Conservation (phyloP, 352 stramenopile genomes). For the Hyaloperonospora brassicae region DNA sequence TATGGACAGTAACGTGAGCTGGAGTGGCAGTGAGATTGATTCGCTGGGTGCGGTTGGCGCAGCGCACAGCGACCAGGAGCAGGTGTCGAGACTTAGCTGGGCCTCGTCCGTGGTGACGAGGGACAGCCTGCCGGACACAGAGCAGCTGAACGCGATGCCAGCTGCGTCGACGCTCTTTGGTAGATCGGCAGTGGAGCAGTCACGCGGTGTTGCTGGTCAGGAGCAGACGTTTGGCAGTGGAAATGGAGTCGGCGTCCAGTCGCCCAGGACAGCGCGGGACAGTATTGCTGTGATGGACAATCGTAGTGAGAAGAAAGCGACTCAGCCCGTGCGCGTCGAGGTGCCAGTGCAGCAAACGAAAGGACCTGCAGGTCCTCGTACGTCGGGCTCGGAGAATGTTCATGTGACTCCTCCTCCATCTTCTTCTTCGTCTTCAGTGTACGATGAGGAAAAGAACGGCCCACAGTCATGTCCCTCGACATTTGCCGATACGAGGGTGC, state of each 20-base stretch:
- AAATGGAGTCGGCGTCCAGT: constrained; percentile 17
- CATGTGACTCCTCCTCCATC: constrained; percentile 8
- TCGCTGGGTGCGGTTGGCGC: constrained; percentile 12
- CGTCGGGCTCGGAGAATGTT: constrained; percentile 31
- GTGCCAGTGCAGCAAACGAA: constrained; percentile 38
- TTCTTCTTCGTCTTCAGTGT: constrained; percentile 11
- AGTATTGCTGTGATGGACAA: constrained; percentile 23
- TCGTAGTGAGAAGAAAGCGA: constrained; percentile 37
- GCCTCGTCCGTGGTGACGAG: constrained; percentile 16
- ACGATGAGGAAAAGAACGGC: constrained; percentile 31
- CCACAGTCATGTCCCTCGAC: constrained; percentile 37
- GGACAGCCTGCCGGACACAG: constrained; percentile 7
- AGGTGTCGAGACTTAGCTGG: constrained; percentile 16
- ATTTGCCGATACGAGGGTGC: constrained; percentile 27
- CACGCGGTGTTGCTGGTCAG: not conserved
- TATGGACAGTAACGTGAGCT: constrained; percentile 37
- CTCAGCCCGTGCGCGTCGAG: constrained; percentile 54
- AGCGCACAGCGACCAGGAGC: constrained; percentile 9
- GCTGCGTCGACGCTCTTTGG: constrained; percentile 12
- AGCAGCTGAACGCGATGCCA: constrained; percentile 9
- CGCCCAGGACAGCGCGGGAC: constrained; percentile 50
- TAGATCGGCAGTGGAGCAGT: not conserved
- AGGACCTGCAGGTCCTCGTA: constrained; percentile 17
- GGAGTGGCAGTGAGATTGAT: constrained; percentile 30
- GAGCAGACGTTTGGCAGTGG: constrained; percentile 5